A percentile compares a stretch with the other conserved stretches of the same genome.
Evolutionary conservation across 805 yeast genomes (phyloP).

Genomic region (Pichia cephalocereana): DNA sequence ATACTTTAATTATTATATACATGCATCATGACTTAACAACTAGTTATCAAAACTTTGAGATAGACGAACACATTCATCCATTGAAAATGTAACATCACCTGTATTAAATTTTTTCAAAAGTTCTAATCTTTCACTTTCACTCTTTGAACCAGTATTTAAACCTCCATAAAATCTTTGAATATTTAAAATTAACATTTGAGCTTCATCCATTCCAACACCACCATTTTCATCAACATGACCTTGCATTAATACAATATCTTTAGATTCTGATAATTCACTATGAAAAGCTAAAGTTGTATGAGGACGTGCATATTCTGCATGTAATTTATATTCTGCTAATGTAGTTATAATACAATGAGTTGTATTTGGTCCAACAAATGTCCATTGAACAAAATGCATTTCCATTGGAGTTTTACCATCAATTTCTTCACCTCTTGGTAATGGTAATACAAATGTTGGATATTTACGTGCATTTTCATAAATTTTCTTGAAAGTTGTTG

Average conservation of each 20-base stretch:
- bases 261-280: conserved; percentile 54
- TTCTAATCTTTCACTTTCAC: conserved; percentile 38
- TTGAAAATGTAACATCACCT: conserved; percentile 58
- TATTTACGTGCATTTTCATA: conserved; percentile 56
- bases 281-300: conserved; percentile 89
- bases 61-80: conserved; percentile 60
- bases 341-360: conserved; percentile 87
- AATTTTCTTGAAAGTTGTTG: conserved; percentile 52
- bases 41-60: conserved; percentile 59
- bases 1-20: background rate
- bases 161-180: conserved; percentile 82
- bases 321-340: conserved; percentile 83
- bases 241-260: conserved; percentile 71
- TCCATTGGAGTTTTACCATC: conserved; percentile 39
- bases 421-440: conserved; percentile 51
- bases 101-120: conserved; percentile 59
- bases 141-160: conserved; percentile 35
- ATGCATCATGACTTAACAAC: background rate
- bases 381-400: conserved; percentile 92
- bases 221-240: conserved; percentile 72
- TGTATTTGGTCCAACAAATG: conserved; percentile 73
- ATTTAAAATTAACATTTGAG: conserved; percentile 67
- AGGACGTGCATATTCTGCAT: conserved; percentile 87
- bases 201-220: conserved; percentile 58
- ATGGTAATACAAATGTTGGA: conserved; percentile 83